A percentile compares a stretch with the other conserved stretches of the same genome.
Conservation (phyloP, 139 green algal genomes). For the Desmodesmus armatus region DNA sequence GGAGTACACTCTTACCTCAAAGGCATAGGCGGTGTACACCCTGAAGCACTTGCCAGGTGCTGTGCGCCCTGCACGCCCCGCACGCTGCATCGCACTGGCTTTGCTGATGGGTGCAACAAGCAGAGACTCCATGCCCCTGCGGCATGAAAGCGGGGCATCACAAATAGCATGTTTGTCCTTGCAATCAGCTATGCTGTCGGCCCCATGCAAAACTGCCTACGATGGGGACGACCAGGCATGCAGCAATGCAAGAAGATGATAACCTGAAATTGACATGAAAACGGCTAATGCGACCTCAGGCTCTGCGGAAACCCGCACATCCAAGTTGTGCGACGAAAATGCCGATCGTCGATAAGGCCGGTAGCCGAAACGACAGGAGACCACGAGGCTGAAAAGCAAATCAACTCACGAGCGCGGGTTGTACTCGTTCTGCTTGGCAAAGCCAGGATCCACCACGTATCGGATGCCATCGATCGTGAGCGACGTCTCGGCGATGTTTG, state of each 20-base stretch:
- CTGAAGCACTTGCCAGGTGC: conserved; percentile 95
- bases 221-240: no score
- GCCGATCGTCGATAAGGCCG: no score
- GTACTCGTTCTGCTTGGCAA: conserved; percentile 98
- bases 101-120: conserved; percentile 95
- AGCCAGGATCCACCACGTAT: conserved; percentile 97
- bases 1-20: conserved; percentile 56
- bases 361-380: no score
- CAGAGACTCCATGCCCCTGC: conserved; percentile 93
- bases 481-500: conserved; percentile 98
- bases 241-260: no score
- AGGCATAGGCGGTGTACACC: conserved; percentile 96
- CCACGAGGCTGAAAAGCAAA: no score
- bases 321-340: not conserved
- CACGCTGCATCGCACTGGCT: conserved; percentile 89
- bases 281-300: no score
- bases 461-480: conserved; percentile 98
- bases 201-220: no score
- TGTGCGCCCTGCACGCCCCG: conserved; percentile 87
- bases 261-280: no score
- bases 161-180: no score
- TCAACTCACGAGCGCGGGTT: conserved; percentile 83
- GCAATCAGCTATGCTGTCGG: no score
- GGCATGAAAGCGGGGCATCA: no score
- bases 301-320: no score